Evolutionary conservation across 2,329 filamentous ascomycete genomes (phyloP), one percentile per base, ranked within the genome.

Genomic region (Talaromyces atroroseus): DNA sequence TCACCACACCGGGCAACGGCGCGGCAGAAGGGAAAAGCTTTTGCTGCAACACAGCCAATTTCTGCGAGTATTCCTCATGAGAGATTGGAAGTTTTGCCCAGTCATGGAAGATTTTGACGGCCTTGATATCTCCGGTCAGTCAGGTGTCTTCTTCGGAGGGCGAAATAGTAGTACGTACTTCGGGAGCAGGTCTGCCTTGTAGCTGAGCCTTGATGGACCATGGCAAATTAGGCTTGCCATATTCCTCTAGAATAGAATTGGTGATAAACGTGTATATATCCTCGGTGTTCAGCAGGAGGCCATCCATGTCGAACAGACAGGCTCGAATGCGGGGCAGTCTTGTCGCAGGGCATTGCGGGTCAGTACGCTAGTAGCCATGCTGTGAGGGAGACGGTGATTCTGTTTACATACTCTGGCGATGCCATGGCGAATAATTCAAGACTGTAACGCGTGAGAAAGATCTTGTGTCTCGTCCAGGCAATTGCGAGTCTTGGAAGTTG

Each of bases 291-390:
- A 99, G 88, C 20, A 99, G 83, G 36, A 99, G 86, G 59, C 94
- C 94, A 74, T 99, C 94, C 92, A 97, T 96, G 78, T 99, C 94
- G 72, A 99, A 97, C 62, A 99, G 86, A 74, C 92, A 96, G 64
- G 92, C 94, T 64, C 91, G 83, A 58, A 97, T 81, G 48, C 87
- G 85, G 20, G 89, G 88, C 72, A 91, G 86, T 69, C 87, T 29
- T 58, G 26, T 16, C 11, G 44, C 20, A 46, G 21, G 20, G 12
- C 1, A 47, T 23, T 11, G n/a, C 16, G n/a, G n/a, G 29, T 58
- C 45, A 58, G 47, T 29, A 29, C 23, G 5, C n/a, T n/a, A 29
- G 26, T 24, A 23, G 26, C 20, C 26, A 52, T 36, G 4, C 11
- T 21, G 16, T 40, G 32, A 29, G 26, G 32, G 14, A 32, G 16